Base-by-base conservation (phyloP, 1,139 yeast genomes). In the Hemisphaericaspora xylofermentans region DNA sequence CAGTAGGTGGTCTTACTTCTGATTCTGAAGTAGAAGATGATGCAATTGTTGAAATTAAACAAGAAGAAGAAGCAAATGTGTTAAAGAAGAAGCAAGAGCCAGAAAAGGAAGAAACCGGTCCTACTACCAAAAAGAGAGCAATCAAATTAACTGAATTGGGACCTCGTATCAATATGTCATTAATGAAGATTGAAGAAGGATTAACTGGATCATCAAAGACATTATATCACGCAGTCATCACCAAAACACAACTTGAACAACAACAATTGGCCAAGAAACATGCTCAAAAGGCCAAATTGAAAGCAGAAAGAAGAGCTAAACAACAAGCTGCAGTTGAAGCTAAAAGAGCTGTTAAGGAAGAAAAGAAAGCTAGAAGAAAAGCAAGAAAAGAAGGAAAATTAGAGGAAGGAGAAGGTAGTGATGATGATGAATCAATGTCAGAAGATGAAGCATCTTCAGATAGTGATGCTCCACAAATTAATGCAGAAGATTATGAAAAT, bases 21-120 rank as follows among this genome's bases (percentile, higher is more conserved):
- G 98, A 93, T 56, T 85, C 95, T 12, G 98, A 93, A 66, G 82
- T 89, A 33, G 98, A 93, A 56, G 96, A 88, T 47, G 88, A 88
- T 51, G 87, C 89, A n/a, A 75, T 87, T 44, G 96, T 89, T 22
- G 91, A 84, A 51, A 78, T 88, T 22, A 72, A 78, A 47, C 77
- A 74, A 38, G 65, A 63, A 21, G 70, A 68, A 28, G 58, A 60
- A 38, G 58, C 60, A 44, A 46, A 27, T 15, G 44, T 46, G 26
- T 35, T 42, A 9, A 50, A 48, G 33, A 52, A 52, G 41, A 40
- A 45, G 36, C 33, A 35, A 14, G 55, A 43, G 10, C 42, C 36
- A n/a, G 19, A 36, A 2, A 29, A 36, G 13, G 57, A 58, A 39
- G 49, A 52, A 37, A 45, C 70, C 43, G 21, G 9, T 8, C 19